phyloP scores from a whole-genome alignment of 129 eudicot genomes.

The Centrapalus pauciflorus region DNA sequence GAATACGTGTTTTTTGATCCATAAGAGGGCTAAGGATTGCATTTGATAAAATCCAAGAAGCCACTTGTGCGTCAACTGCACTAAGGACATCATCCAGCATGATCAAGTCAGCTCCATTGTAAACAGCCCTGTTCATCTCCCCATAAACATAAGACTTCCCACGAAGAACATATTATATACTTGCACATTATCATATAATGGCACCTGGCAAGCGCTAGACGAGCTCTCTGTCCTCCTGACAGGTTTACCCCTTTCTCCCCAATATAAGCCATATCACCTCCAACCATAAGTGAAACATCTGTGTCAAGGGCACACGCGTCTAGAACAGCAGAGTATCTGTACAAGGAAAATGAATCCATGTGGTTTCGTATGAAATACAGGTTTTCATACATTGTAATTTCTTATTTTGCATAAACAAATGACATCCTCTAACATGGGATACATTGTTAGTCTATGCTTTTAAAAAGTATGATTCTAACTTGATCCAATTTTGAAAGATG shows the following conservation, averaged over 20 bases:
- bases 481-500: background rate
- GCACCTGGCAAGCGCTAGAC: conserved; percentile 94
- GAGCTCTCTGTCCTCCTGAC: conserved; percentile 97
- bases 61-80: conserved; percentile 98
- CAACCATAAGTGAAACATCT: conserved; percentile 74
- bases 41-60: conserved; percentile 59
- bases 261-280: conserved; percentile 87
- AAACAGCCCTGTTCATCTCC: conserved; percentile 68
- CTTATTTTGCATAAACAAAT: too few relatives aligned
- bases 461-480: too few relatives aligned
- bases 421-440: too few relatives aligned
- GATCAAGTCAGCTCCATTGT: conserved; percentile 56
- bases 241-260: conserved; percentile 90
- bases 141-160: background rate
- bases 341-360: conserved; percentile 9
- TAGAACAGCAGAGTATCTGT: conserved; percentile 65
- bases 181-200: conserved; percentile 6
- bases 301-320: conserved; percentile 76
- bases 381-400: too few relatives aligned
- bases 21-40: conserved; percentile 77
- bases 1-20: conserved; percentile 68
- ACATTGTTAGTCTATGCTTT: too few relatives aligned
- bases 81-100: conserved; percentile 96
- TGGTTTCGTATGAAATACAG: background rate
- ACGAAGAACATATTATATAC: background rate